A percentile compares a stretch with the other conserved stretches of the same genome.
These are phyloP conservation scores for Luzula sylvatica DNA, from an alignment of 176 grass and related monocot species.

Conservation along the genomic window DNA sequence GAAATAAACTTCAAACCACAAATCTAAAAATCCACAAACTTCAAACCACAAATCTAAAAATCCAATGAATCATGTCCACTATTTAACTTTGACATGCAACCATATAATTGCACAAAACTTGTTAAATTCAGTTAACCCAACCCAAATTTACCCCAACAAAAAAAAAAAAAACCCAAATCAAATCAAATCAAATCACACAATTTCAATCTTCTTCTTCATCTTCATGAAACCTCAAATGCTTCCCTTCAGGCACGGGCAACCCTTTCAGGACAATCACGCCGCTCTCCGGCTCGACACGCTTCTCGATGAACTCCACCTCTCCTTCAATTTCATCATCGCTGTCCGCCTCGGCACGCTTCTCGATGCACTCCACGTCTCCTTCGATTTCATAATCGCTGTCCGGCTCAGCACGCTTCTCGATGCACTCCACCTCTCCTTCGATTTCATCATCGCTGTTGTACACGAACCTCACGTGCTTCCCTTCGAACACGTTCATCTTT, in stretches of 20 bases:
- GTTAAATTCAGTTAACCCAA: no score
- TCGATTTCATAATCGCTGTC: constrained; percentile 47
- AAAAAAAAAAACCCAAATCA: background rate
- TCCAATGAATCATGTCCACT: no score
- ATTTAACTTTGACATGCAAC: no score
- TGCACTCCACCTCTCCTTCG: constrained; percentile 30
- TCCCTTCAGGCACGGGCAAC: constrained; percentile 51
- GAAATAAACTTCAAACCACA: no score
- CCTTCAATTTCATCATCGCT: constrained; percentile 57
- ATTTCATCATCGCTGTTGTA: constrained; percentile 75
- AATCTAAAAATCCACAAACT: no score
- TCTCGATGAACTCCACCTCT: constrained; percentile 25
- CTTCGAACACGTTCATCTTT: constrained; percentile 50
- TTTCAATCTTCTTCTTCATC: constrained; percentile 43
- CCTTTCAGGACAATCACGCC: constrained; percentile 29
- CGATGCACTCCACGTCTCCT: constrained; percentile 23
- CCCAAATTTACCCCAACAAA: no score
- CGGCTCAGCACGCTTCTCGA: constrained; percentile 15
- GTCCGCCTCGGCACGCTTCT: constrained; percentile 17
- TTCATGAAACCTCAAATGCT: constrained; percentile 67
- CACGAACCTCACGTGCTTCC: constrained; percentile 67
- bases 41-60: no score
- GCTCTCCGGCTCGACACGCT: constrained; percentile 8
- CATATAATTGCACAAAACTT: no score
- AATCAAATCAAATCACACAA: constrained; percentile 8